Evolutionary conservation across 2,329 filamentous ascomycete genomes (phyloP).

Genomic region (Talaromyces pinophilus): DNA sequence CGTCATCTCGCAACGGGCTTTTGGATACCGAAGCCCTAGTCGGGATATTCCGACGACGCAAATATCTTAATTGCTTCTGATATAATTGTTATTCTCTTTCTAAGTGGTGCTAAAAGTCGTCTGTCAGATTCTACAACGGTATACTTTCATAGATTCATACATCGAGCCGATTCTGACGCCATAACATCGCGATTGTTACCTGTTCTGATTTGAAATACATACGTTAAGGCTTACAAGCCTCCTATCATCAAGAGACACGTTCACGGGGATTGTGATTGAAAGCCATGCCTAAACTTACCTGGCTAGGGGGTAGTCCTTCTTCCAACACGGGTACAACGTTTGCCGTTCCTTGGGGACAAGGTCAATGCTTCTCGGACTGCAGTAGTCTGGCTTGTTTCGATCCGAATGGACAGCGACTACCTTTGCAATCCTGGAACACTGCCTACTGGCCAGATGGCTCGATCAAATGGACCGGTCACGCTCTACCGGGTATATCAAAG

Average conservation of each 20-base stretch:
- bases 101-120: neutral
- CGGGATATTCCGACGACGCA: conserved; percentile 5
- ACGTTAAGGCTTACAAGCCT: neutral
- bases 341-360: conserved; percentile 47
- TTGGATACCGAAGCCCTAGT: neutral
- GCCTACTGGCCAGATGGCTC: conserved; percentile 63
- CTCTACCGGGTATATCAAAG: conserved; percentile 48
- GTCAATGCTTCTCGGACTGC: conserved; percentile 41
- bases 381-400: conserved; percentile 40
- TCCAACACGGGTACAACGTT: conserved; percentile 46
- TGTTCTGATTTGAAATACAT: neutral
- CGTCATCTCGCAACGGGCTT: neutral
- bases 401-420: conserved; percentile 28
- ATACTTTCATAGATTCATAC: neutral
- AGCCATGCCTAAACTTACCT: conserved; percentile 28
- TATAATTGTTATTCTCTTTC: neutral
- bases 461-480: conserved; percentile 63
- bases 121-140: neutral
- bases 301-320: conserved; percentile 45
- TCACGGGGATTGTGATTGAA: neutral
- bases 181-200: neutral
- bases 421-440: conserved; percentile 58
- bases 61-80: neutral
- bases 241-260: neutral
- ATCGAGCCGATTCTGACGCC: neutral